phyloP scores from a whole-genome alignment of 108 stramenopile genomes.

The Schizochytrium sp. region DNA sequence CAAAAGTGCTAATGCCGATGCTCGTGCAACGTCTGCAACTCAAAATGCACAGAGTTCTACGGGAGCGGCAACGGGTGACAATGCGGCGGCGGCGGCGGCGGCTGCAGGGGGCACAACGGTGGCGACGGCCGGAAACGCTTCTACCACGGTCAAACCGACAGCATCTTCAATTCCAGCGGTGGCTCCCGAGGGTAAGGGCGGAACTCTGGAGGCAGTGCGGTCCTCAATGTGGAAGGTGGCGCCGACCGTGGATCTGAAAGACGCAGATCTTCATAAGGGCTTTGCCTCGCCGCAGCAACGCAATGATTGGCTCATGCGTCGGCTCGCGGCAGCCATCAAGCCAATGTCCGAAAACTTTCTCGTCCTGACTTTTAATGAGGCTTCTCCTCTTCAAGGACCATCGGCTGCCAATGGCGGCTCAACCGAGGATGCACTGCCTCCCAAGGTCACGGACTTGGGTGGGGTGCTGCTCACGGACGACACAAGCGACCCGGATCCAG shows the following conservation, averaged over 20 bases:
- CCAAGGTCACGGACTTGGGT: background rate
- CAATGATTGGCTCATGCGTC: conserved; percentile 20
- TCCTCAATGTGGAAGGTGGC: background rate
- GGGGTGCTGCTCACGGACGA: conserved; percentile 10
- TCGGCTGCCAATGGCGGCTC: background rate
- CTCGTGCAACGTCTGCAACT: background rate
- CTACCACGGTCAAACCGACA: background rate
- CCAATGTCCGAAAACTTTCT: conserved; percentile 7
- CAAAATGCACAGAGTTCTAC: background rate
- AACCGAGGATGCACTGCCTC: background rate
- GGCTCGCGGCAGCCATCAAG: conserved; percentile 10
- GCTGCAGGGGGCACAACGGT: background rate
- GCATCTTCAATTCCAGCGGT: background rate
- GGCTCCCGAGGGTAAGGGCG: background rate
- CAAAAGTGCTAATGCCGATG: background rate
- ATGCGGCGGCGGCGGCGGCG: background rate
- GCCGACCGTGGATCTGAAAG: background rate
- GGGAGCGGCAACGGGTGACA: background rate
- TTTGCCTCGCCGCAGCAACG: background rate
- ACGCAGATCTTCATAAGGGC: background rate
- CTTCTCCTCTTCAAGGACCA: background rate
- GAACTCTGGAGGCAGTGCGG: background rate
- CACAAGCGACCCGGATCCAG: conserved; percentile 65
- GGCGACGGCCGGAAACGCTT: background rate
- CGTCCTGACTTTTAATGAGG: background rate